Percentiles rank a stretch among this genome's conserved stretches.
Evolutionary conservation across 2,329 filamentous ascomycete species (phyloP).

Genomic region (Uncinocarpus reesii): DNA sequence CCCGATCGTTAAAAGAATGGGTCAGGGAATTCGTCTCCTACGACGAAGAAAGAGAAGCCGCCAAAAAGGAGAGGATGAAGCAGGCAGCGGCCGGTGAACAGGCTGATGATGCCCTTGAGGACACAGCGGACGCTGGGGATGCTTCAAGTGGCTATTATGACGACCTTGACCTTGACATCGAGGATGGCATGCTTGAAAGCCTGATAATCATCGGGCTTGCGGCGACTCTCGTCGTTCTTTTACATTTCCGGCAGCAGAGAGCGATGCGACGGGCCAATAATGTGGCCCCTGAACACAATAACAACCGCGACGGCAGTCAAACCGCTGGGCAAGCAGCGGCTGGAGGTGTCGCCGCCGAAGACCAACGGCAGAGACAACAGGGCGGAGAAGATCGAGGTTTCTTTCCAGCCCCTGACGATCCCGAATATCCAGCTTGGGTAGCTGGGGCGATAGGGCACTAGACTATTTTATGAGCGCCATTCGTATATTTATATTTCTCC

Average conservation of each 20-base stretch:
- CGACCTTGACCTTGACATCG: slow-evolving; percentile 52
- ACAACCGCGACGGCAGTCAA: background rate
- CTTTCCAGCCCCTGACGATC: slow-evolving; percentile 57
- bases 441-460: slow-evolving; percentile 52
- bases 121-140: slow-evolving; percentile 11
- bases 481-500: background rate
- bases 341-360: slow-evolving; percentile 19
- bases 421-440: slow-evolving; percentile 58
- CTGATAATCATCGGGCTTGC: slow-evolving; percentile 71
- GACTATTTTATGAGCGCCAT: slow-evolving; percentile 20
- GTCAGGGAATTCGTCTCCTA: slow-evolving; percentile 71
- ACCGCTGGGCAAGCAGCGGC: slow-evolving; percentile 8
- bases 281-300: background rate
- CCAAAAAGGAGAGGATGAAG: slow-evolving; percentile 47
- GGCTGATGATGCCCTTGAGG: slow-evolving; percentile 10
- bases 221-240: slow-evolving; percentile 60
- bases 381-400: slow-evolving; percentile 41
- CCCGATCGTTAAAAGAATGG: slow-evolving; percentile 77
- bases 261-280: slow-evolving; percentile 42
- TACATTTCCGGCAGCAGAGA: slow-evolving; percentile 69
- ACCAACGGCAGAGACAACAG: slow-evolving; percentile 16
- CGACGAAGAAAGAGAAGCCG: slow-evolving; percentile 53
- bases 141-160: slow-evolving; percentile 41
- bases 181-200: slow-evolving; percentile 74
- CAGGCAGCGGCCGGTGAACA: slow-evolving; percentile 42